Base-by-base conservation (phyloP, 345 rosid genomes). In the Cochlearia excelsa region DNA sequence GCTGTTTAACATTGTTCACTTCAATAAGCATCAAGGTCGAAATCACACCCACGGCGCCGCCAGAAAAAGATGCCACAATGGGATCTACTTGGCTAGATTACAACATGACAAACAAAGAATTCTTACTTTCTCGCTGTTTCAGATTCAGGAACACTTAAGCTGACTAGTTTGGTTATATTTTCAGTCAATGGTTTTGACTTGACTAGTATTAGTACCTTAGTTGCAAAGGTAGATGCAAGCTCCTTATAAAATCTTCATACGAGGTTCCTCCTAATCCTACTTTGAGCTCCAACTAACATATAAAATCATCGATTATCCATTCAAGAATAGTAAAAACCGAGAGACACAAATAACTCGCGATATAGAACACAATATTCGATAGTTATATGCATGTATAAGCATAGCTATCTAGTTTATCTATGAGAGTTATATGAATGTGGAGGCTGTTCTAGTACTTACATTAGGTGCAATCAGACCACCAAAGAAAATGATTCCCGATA, bases 11-110 rank as follows among this genome's bases (percentile, higher is more conserved):
- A 73, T 88, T 88, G 71, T 84, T 92, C 44, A 66, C 90, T 78
- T 88, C 98, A 57, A 88, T 84, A 55, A 92, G 54, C 98, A 92
- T 92, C 77, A 92, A 79, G 51, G 96, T 81, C n/a, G 98, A 92
- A 51, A 92, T 88, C 45, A 92, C 98, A 46, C 98, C 98, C 9
- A 92, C 96, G 7, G 95, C 90, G 5, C 98, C 98, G 4, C 98
- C 98, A 10, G 95, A 83, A 78, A 86, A 92, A 46, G 98, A 92
- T 42, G 98, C 98, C 60, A 91, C 95, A 30, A 88, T 92, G 6
- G 98, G 98, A 66, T 92, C 96, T 7, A 92, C 98, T 80, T 88
- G 93, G 78, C 96, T 92, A 84, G 67, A 74, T 54, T 58, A 51
- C 58, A 57, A 62, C 28, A 73, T n/a, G 2, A 39, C 1, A 39